Conservation (phyloP, 306 rosid species). For the Lathyrus aphaca region DNA sequence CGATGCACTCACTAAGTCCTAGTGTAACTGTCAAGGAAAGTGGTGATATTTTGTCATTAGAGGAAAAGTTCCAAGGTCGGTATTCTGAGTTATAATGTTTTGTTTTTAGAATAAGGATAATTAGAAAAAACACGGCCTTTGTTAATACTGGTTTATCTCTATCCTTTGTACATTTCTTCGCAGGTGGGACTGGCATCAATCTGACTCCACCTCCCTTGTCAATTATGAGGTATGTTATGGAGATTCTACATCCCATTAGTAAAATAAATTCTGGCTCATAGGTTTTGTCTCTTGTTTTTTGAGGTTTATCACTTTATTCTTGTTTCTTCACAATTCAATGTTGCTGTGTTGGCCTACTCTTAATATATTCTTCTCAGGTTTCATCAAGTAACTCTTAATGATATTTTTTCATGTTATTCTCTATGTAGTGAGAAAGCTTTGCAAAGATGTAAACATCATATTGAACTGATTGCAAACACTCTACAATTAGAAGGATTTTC, state of each 20-base stretch:
- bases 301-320: slow-evolving; percentile 21
- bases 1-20: slow-evolving; percentile 85
- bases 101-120: background rate
- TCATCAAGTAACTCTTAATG: slow-evolving; percentile 30
- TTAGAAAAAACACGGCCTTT: slow-evolving; percentile 3
- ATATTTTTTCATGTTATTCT: slow-evolving; percentile 22
- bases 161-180: slow-evolving; percentile 35
- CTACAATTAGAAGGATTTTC: slow-evolving; percentile 91
- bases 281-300: slow-evolving; percentile 13
- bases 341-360: slow-evolving; percentile 7
- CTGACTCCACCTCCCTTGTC: slow-evolving; percentile 92
- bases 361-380: background rate
- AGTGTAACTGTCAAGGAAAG: slow-evolving; percentile 90
- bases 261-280: background rate
- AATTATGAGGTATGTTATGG: slow-evolving; percentile 68
- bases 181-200: slow-evolving; percentile 99
- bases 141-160: slow-evolving; percentile 16
- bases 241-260: slow-evolving; percentile 13
- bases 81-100: slow-evolving; percentile 13
- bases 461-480: slow-evolving; percentile 82
- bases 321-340: slow-evolving; percentile 6
- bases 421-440: slow-evolving; percentile 64
- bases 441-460: slow-evolving; percentile 64
- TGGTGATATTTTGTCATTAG: slow-evolving; percentile 93
- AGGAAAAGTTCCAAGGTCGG: slow-evolving; percentile 96